Conservation (phyloP, 805 yeast species). For the Ogataea pignaliae region DNA sequence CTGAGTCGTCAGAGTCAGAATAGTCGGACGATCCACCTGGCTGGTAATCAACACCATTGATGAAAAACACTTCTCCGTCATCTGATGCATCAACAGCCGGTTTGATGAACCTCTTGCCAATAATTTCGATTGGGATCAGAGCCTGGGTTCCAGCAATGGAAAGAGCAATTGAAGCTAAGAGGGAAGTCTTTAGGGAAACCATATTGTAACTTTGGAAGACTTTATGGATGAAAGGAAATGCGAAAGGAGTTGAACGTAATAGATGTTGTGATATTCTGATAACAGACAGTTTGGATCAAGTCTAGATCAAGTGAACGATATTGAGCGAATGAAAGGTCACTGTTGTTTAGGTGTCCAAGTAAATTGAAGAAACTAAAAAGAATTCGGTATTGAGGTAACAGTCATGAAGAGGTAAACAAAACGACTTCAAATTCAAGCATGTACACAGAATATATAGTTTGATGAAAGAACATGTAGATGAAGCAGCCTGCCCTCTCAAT, state of each 20-base stretch:
- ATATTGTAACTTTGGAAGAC: not conserved
- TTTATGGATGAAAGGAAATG: not conserved
- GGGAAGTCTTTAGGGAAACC: constrained; percentile 7
- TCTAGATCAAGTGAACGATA: no score
- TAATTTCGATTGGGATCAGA: constrained; percentile 51
- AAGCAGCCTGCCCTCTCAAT: no score
- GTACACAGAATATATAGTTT: no score
- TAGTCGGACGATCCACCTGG: constrained; percentile 85
- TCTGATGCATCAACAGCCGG: constrained; percentile 35
- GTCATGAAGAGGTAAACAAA: no score
- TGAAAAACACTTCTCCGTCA: constrained; percentile 61
- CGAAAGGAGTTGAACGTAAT: not conserved
- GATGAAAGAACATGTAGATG: no score
- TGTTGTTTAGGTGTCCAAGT: no score
- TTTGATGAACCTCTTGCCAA: constrained; percentile 55
- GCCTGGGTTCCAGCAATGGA: constrained; percentile 29
- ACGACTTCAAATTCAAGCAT: no score
- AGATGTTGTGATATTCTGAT: not conserved
- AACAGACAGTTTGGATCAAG: no score
- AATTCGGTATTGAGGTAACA: no score
- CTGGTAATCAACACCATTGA: constrained; percentile 88
- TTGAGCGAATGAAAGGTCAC: no score
- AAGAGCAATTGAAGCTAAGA: constrained; percentile 8
- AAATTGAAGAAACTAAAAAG: no score
- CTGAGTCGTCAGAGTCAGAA: constrained; percentile 34